These are phyloP conservation scores for Tolypocladium ophioglossoides DNA, from an alignment of 2,329 filamentous ascomycete species.

Conservation along the genomic window DNA sequence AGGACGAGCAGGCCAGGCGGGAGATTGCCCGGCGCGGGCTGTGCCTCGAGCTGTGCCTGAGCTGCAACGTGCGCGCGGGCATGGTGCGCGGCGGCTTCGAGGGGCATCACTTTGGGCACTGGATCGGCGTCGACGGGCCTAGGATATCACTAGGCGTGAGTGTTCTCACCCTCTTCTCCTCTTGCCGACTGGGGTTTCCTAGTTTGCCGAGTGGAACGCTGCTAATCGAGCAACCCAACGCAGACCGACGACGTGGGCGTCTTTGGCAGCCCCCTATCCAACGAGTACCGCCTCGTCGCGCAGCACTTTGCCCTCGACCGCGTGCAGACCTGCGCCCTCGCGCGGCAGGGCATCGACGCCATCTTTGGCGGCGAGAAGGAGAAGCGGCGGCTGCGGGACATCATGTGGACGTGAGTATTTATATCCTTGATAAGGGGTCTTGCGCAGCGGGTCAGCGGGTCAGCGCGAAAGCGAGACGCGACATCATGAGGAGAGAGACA, in stretches of 20 bases:
- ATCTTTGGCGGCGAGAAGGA: constrained; percentile 59
- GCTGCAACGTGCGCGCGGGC: constrained; percentile 68
- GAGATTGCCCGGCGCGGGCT: constrained; percentile 42
- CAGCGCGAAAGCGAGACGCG: not conserved
- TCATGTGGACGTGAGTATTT: constrained; percentile 32
- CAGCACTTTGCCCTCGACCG: constrained; percentile 52
- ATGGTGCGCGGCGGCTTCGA: constrained; percentile 57
- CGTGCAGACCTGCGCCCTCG: constrained; percentile 39
- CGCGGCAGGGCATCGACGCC: constrained; percentile 48
- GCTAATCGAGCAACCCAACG: not conserved
- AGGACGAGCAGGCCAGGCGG: constrained; percentile 47
- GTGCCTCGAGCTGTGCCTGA: constrained; percentile 67
- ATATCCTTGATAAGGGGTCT: not conserved
- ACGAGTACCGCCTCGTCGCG: constrained; percentile 66
- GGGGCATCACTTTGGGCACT: constrained; percentile 70
- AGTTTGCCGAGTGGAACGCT: not conserved
- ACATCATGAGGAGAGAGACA: not conserved
- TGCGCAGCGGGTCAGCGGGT: not conserved
- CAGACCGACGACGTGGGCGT: constrained; percentile 79
- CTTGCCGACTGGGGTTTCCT: not conserved
- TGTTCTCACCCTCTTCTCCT: constrained; percentile 10
- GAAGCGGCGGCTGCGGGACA: constrained; percentile 40
- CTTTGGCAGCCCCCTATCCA: constrained; percentile 64
- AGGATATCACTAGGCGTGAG: constrained; percentile 60
- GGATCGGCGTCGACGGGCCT: constrained; percentile 48